These are phyloP conservation scores for Zygnema circumcarinatum DNA, from an alignment of 139 green algal species.

Conservation along the genomic window DNA sequence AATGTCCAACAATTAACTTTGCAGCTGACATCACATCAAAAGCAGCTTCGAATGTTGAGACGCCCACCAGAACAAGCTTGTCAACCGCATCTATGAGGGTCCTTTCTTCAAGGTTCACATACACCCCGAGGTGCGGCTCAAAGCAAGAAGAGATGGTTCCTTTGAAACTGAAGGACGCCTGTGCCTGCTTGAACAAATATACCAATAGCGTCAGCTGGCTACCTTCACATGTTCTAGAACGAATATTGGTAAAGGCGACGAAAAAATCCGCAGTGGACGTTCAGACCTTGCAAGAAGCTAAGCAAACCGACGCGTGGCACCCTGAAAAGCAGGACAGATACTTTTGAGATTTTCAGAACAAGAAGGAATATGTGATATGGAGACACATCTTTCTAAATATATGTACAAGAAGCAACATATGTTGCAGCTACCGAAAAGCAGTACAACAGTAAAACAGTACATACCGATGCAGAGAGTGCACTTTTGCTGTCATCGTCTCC, in stretches of 20 bases:
- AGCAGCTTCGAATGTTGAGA: background rate
- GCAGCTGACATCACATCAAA: background rate
- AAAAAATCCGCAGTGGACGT: no score
- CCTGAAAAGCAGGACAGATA: no score
- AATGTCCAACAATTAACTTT: background rate
- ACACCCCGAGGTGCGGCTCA: slow-evolving; percentile 77
- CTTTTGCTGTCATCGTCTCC: slow-evolving; percentile 53
- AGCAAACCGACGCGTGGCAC: no score
- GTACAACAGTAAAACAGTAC: no score
- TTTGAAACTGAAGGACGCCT: slow-evolving; percentile 68
- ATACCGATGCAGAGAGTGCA: background rate
- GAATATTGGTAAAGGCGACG: no score
- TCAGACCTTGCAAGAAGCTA: no score
- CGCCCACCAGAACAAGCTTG: slow-evolving; percentile 72
- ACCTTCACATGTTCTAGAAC: no score
- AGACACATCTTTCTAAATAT: no score
- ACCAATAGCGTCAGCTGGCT: background rate
- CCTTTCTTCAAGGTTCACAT: slow-evolving; percentile 80
- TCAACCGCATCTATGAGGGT: slow-evolving; percentile 78
- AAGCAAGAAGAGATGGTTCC: slow-evolving; percentile 81
- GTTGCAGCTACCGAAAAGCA: no score
- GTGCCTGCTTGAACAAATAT: background rate
- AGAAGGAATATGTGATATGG: no score
- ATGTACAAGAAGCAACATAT: no score
- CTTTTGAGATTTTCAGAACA: no score